Base-by-base conservation (phyloP, 306 rosid species). In the Calophaca sinica region DNA sequence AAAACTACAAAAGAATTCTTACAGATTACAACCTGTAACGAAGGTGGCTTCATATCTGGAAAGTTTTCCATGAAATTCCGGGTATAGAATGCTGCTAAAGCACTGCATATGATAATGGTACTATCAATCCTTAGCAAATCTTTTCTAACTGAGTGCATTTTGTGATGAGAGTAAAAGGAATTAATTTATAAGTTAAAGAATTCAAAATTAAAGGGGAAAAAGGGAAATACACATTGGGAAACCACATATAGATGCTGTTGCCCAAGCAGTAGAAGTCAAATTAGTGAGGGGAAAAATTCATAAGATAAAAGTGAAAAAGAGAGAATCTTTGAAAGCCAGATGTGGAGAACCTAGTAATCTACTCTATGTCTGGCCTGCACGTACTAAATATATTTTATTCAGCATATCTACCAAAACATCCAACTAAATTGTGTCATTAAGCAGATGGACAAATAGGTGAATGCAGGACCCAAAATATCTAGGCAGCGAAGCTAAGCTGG, bases 1-100 rank as follows among this genome's bases (percentile, higher is more conserved):
- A 45, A 20, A 64, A 45, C 42, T 58, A 78, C 14, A 79, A 70
- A 73, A 64, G 29, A 49, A 83, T 52, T 62, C 72, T 74, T 73
- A 71, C 51, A 64, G 71, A 81, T 64, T 65, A 63, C 68, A 81
- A 94, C 98, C 98, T 94, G 98, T 46, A 91, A 90, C 50, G 90
- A 85, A 68, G 97, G 96, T 9, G 97, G 93, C 87, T 87, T 90
- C 76, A 90, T 57, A 85, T 94, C 97, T 77, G 90, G 88, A 86
- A 88, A 70, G 57, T 81, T 88, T 74, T 90, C 97, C 52, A 89
- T 83, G 77, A 90, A 91, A 82, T 86, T 91, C 74, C 98, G 86
- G 49, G 94, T 91, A 77, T 94, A 94, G 81, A 94, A 94, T 81
- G 98, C 98, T 60, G 98, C 97, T 81, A 94, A 86, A 68, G 94